Evolutionary conservation across 176 grass and related monocot species (phyloP).

Genomic region (Oryza officinalis): DNA sequence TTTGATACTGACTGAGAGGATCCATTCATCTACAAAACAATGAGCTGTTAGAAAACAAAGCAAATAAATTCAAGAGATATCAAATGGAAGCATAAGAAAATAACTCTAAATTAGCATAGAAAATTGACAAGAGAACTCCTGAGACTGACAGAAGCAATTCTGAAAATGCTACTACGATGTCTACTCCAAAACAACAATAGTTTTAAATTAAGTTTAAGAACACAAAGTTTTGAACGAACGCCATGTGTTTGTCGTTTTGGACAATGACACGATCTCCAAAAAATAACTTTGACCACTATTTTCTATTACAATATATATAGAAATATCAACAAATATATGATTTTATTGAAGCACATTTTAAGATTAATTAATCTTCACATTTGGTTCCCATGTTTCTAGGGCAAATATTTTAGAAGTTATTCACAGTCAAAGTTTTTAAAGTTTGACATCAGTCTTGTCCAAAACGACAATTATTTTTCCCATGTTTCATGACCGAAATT

Average conservation of each 20-base stretch:
- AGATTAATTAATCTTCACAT: too few relatives aligned
- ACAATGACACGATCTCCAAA: too few relatives aligned
- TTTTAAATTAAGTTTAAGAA: neutral
- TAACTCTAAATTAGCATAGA: neutral
- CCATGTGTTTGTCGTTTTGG: neutral
- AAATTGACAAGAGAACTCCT: neutral
- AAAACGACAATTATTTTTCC: too few relatives aligned
- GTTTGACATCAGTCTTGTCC: too few relatives aligned
- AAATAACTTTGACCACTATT: too few relatives aligned
- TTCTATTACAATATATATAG: too few relatives aligned
- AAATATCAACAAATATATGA: too few relatives aligned
- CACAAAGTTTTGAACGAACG: neutral
- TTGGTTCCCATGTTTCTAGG: too few relatives aligned
- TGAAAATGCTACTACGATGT: neutral
- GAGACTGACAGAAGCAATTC: neutral
- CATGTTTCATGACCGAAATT: neutral
- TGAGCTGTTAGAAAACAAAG: neutral
- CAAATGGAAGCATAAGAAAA: conserved; percentile 19
- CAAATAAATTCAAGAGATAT: conserved; percentile 25
- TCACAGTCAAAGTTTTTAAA: too few relatives aligned
- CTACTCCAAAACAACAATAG: conserved; percentile 15
- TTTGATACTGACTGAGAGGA: conserved; percentile 37
- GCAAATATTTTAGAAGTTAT: too few relatives aligned
- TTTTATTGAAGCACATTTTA: too few relatives aligned
- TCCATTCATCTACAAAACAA: conserved; percentile 41